Evolutionary conservation across 2,329 filamentous ascomycete species (phyloP).

Genomic region (Lasiodiplodia gonubiensis): DNA sequence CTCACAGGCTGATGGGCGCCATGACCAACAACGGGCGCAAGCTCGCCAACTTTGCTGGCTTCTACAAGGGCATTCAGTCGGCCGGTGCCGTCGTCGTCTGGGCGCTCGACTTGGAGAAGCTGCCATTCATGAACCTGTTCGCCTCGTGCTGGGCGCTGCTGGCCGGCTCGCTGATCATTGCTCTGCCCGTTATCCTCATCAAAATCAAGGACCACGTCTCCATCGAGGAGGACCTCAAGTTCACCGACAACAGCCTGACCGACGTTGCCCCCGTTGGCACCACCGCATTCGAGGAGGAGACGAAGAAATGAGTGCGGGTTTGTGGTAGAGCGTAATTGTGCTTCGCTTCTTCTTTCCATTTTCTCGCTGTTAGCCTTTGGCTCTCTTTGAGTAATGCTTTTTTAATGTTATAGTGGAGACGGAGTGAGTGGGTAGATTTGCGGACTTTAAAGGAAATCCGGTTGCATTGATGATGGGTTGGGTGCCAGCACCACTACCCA

Average conservation of each 20-base stretch:
- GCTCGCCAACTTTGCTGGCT: constrained; percentile 88
- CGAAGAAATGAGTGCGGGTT: constrained; percentile 33
- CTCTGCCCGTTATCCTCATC: constrained; percentile 77
- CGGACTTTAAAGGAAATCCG: background rate
- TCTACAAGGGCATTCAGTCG: constrained; percentile 91
- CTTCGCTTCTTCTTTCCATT: background rate
- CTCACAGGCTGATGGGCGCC: constrained; percentile 80
- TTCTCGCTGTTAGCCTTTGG: background rate
- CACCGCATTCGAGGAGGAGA: constrained; percentile 31
- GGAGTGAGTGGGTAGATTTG: background rate
- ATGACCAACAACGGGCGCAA: constrained; percentile 92
- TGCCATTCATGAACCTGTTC: constrained; percentile 74
- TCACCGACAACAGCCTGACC: constrained; percentile 79
- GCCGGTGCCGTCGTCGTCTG: constrained; percentile 79
- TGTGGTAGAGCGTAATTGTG: constrained; percentile 25
- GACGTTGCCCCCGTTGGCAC: constrained; percentile 61
- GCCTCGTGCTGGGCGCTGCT: constrained; percentile 78
- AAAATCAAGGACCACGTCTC: constrained; percentile 83
- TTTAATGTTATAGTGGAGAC: background rate
- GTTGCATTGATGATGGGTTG: background rate
- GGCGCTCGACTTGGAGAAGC: constrained; percentile 66
- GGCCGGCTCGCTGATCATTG: constrained; percentile 73
- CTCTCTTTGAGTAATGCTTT: background rate
- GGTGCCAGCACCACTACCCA: background rate
- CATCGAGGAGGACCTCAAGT: constrained; percentile 81